Base-by-base conservation (phyloP, 2,329 filamentous ascomycete species). In the Penicillium brasilianum region DNA sequence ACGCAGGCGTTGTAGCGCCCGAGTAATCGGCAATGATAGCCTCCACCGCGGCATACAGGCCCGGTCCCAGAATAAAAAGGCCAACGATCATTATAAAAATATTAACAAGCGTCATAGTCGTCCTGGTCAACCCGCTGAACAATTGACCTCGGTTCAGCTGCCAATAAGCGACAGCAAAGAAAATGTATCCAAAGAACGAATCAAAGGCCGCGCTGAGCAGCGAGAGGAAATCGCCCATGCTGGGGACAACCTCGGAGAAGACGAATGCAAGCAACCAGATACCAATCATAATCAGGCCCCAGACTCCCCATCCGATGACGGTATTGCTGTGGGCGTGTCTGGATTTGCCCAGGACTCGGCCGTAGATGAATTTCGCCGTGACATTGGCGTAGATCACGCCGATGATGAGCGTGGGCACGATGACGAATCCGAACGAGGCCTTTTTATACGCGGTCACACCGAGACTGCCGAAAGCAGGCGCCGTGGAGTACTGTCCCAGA, bases 11-110 rank as follows among this genome's bases (percentile, higher is more conserved):
- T 1, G 77, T 76, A 22, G 69, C 64, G 1, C 78, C 77, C 2
- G 78, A 72, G 58, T 84, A 84, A 72, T 84, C 82, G 4, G 74
- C 76, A 57, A 83, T 83, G 55, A 84, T 84, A 11, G 82, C 82
- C 71, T 84, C 73, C 4, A 83, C 78, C 14, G 82, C 82, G 34
- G 82, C 81, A 68, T 84, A 84, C n/a, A 84, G 65, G 0, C 82
- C 82, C 0, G 82, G 82, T 4, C 82, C 82, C 16, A 84, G 71
- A 61, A 84, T 63, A 66, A 85, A 84, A 63, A 85, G 65, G 0
- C 82, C 82, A 43, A 72, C 72, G 4, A 73, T 11, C 77, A 84
- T 74, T 13, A 84, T 73, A 57, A 84, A 74, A 1, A 78, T 62
- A 68, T 84, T 81, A 7, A 82, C 69, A 13, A 81, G 62, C 3